Base-by-base conservation (phyloP, 2,329 filamentous ascomycete species). In the Bipolaris bicolor region DNA sequence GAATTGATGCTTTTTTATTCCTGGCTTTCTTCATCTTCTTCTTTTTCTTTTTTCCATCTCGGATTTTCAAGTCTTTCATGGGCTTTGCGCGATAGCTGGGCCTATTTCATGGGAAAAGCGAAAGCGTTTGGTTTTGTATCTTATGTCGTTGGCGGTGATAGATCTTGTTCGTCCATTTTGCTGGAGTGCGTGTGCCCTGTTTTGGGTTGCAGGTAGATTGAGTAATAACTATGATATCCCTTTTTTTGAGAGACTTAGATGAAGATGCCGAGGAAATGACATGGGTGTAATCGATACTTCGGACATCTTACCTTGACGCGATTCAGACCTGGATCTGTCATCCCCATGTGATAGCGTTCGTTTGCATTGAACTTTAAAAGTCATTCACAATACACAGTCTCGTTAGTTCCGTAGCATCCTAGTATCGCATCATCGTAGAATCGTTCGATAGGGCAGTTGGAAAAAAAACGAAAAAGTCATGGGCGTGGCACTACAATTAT, bases 171-270 rank as follows among this genome's bases (percentile, higher is more conserved):
- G 24, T 26, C 52, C 37, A 18, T 45, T 20, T 24, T 20, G 5
- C 24, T 41, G 2, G 49, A 13, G 22, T 34, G 26, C 24, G 41
- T 22, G 37, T 39, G 5, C 6, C 22, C 33, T 7, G 5, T 49
- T 50, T 39, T 5, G 11, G 20, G 20, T 15, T 52, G n/a, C 15
- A 49, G 26, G 48, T 52, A 57, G 53, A 56, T 31, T 26, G 33
- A 46, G 29, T 55, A 55, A 53, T 49, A 45, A 60, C 31, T 31
- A 60, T 45, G 36, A 61, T 51, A 51, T 54, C 50, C 49, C 49
- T 34, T 49, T n/a, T 29, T n/a, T 18, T 31, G n/a, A 33, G n/a
- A 45, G n/a, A n/a, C n/a, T 15, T 15, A 29, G 16, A 44, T 31
- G 3, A 31, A 26, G 15, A 44, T 11, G 34, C n/a, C 22, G 18